Evolutionary conservation across 345 rosid genomes (phyloP).

Genomic region (Pugionium dolabratum): DNA sequence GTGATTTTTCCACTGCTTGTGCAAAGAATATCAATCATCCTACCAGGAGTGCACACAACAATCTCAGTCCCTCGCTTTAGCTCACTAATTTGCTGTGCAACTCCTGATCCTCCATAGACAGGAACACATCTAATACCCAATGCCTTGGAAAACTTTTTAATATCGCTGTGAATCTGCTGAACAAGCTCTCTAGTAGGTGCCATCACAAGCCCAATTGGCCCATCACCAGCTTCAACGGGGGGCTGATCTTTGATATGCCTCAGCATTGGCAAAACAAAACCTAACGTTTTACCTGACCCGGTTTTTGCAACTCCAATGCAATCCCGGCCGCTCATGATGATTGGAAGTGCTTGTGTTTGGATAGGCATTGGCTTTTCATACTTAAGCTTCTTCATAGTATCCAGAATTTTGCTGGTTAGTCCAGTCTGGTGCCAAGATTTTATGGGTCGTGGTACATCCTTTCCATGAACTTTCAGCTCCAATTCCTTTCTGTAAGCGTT

Average conservation of each 20-base stretch:
- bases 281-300: conserved; percentile 95
- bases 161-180: conserved; percentile 94
- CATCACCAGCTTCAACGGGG: conserved; percentile 92
- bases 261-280: conserved; percentile 95
- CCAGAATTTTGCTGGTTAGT: conserved; percentile 77
- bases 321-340: conserved; percentile 96
- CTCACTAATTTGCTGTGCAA: conserved; percentile 97
- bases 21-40: conserved; percentile 96
- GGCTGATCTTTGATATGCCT: conserved; percentile 99
- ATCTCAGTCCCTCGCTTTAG: conserved; percentile 92
- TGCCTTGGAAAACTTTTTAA: conserved; percentile 74
- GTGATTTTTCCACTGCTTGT: conserved; percentile 92
- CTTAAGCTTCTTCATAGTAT: conserved; percentile 80
- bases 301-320: conserved; percentile 98
- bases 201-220: conserved; percentile 94
- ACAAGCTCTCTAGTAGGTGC: conserved; percentile 99
- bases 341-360: conserved; percentile 93
- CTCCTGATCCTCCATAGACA: conserved; percentile 97
- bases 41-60: conserved; percentile 97
- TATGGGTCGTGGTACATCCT: conserved; percentile 87
- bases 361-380: conserved; percentile 95
- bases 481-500: conserved; percentile 73
- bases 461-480: conserved; percentile 92
- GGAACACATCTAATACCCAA: conserved; percentile 85
- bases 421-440: conserved; percentile 98